Percentiles rank a stretch among this genome's conserved stretches.
phyloP scores from a whole-genome alignment of 306 rosid genomes.

The Trifolium fragiferum region DNA sequence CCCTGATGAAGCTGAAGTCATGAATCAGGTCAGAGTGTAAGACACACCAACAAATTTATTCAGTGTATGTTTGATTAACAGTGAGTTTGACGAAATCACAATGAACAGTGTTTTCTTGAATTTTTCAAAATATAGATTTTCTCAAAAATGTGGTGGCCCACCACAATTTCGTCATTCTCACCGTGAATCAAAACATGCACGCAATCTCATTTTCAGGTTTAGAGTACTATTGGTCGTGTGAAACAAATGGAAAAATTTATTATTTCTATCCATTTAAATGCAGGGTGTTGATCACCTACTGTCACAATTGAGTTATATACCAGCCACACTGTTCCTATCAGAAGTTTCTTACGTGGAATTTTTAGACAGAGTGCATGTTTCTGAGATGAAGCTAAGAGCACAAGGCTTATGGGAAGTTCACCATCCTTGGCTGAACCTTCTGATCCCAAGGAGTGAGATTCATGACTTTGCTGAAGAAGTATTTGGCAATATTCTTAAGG shows the following conservation, averaged over 20 bases:
- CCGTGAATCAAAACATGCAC: background rate
- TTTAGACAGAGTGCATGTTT: slow-evolving; percentile 84
- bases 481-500: slow-evolving; percentile 74
- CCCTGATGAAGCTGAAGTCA: slow-evolving; percentile 58
- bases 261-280: slow-evolving; percentile 41
- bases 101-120: background rate
- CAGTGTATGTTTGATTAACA: background rate
- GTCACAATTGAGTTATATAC: slow-evolving; percentile 65
- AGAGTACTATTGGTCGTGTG: background rate
- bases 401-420: slow-evolving; percentile 92
- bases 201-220: background rate
- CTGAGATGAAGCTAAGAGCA: slow-evolving; percentile 67
- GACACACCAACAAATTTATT: slow-evolving; percentile 14
- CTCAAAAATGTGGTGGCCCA: background rate
- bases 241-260: background rate
- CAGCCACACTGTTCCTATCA: slow-evolving; percentile 72
- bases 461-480: slow-evolving; percentile 64
- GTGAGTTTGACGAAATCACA: background rate
- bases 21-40: slow-evolving; percentile 78
- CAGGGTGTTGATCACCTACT: slow-evolving; percentile 71
- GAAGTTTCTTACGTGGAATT: slow-evolving; percentile 86
- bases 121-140: too few relatives aligned
- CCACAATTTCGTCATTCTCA: background rate
- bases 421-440: slow-evolving; percentile 94
- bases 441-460: slow-evolving; percentile 74